A percentile compares a stretch with the other conserved stretches of the same genome.
phyloP scores from a whole-genome alignment of 2,329 filamentous ascomycete species.

The Sphaerulina vaccinii region DNA sequence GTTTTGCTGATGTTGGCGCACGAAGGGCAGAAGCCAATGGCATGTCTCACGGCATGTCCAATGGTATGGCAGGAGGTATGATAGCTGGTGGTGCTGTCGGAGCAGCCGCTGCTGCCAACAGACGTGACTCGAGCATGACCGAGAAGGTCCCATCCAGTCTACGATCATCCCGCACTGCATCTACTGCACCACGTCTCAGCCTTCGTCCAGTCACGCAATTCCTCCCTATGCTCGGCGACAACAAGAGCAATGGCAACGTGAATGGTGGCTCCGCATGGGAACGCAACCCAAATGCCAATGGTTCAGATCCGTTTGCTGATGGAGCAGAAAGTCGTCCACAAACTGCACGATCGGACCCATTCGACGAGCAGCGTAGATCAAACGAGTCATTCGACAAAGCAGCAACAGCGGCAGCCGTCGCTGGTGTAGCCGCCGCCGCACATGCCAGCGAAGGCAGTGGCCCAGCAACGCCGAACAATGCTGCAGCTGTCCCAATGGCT shows the following conservation, averaged over 20 bases:
- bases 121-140: conserved; percentile 28
- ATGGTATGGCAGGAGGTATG: conserved; percentile 4
- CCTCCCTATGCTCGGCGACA: conserved; percentile 61
- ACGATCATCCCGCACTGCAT: conserved; percentile 47
- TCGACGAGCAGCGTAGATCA: conserved; percentile 31
- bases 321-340: conserved; percentile 30
- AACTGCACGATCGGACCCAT: conserved; percentile 33
- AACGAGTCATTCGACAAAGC: conserved; percentile 16
- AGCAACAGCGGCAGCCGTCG: conserved; percentile 5
- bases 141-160: conserved; percentile 40
- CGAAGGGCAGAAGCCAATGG: conserved; percentile 22
- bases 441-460: conserved; percentile 22
- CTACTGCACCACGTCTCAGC: conserved; percentile 74
- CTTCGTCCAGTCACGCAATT: conserved; percentile 83
- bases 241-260: conserved; percentile 41
- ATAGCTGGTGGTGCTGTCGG: conserved; percentile 8
- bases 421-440: conserved; percentile 12
- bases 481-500: conserved; percentile 32
- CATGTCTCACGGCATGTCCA: conserved; percentile 11
- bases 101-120: conserved; percentile 11
- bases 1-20: conserved; percentile 25
- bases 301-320: conserved; percentile 41
- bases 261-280: conserved; percentile 41
- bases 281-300: conserved; percentile 33
- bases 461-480: conserved; percentile 28